These are phyloP conservation scores for Cutaneotrichosporon arboriforme DNA, from an alignment of 1,284 basidiomycete genomes.

Conservation along the genomic window DNA sequence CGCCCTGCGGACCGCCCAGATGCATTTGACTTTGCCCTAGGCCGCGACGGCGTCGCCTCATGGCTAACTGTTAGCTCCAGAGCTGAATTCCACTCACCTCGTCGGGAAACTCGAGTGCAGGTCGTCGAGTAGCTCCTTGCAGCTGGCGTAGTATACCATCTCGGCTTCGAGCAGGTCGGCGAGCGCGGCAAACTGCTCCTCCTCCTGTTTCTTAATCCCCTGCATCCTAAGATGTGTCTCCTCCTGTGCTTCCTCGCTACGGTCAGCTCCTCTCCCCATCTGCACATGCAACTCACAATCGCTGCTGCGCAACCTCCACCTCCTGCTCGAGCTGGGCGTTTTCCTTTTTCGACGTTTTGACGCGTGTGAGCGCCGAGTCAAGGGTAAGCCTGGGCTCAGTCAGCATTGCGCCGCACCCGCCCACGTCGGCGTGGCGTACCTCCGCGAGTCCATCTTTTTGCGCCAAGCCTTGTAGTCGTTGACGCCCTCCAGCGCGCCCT, in stretches of 20 bases:
- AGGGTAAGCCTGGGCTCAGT: conserved; percentile 57
- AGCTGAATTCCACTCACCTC: conserved; percentile 31
- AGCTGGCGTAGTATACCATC: conserved; percentile 64
- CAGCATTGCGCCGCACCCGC: neutral
- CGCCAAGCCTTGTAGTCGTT: conserved; percentile 46
- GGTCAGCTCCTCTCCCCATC: neutral
- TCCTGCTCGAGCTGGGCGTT: conserved; percentile 68
- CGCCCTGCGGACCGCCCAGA: conserved; percentile 18
- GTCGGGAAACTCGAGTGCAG: conserved; percentile 61
- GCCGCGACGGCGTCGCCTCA: neutral
- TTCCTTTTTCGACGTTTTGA: conserved; percentile 58
- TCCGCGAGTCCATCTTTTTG: conserved; percentile 65
- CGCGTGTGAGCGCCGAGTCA: conserved; percentile 66
- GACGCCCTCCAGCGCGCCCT: conserved; percentile 50
- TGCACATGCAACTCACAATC: conserved; percentile 59
- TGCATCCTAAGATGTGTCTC: conserved; percentile 70
- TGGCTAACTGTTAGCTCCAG: neutral
- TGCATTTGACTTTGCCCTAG: conserved; percentile 12
- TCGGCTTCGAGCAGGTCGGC: conserved; percentile 65
- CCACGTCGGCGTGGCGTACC: conserved; percentile 51
- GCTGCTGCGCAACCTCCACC: conserved; percentile 59
- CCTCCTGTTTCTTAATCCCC: conserved; percentile 69
- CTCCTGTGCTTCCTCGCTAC: conserved; percentile 72
- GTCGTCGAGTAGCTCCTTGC: conserved; percentile 63
- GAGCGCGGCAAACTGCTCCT: conserved; percentile 60